Evolutionary conservation across 257 asterid species (phyloP).

Genomic region (Parsonsia alboflavescens): DNA sequence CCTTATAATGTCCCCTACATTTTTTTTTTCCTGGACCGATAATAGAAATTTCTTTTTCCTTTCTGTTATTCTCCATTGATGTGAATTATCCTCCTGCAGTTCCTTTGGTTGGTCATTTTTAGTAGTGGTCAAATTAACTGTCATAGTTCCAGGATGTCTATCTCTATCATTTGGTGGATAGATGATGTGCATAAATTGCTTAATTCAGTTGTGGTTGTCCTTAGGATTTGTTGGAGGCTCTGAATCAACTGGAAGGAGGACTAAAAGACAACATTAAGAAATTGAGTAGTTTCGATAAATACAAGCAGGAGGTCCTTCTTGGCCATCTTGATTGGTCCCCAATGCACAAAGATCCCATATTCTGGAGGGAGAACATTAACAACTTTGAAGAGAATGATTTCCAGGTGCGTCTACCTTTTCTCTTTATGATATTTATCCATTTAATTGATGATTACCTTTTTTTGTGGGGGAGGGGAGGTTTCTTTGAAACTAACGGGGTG

Average conservation of each 20-base stretch:
- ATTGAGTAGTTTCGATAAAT: constrained; percentile 76
- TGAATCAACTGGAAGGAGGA: constrained; percentile 75
- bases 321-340: constrained; percentile 96
- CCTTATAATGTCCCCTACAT: background rate
- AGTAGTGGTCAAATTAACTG: background rate
- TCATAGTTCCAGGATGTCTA: background rate
- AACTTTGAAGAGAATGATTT: constrained; percentile 78
- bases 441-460: background rate
- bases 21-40: too few relatives aligned
- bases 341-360: constrained; percentile 79
- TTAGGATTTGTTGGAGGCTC: constrained; percentile 78
- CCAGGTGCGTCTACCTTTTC: constrained; percentile 44
- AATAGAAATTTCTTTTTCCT: too few relatives aligned
- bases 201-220: constrained; percentile 1
- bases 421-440: background rate
- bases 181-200: background rate
- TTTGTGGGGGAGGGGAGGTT: background rate
- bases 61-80: background rate
- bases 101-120: background rate
- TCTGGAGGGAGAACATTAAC: constrained; percentile 74
- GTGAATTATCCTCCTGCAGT: background rate
- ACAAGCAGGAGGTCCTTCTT: constrained; percentile 85
- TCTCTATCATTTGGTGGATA: background rate
- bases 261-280: constrained; percentile 63
- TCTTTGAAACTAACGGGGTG: background rate